Evolutionary conservation across 192 early-diverging fungal species (phyloP), one percentile per base, ranked within the genome.

Genomic region (Geosiphon pyriformis): DNA sequence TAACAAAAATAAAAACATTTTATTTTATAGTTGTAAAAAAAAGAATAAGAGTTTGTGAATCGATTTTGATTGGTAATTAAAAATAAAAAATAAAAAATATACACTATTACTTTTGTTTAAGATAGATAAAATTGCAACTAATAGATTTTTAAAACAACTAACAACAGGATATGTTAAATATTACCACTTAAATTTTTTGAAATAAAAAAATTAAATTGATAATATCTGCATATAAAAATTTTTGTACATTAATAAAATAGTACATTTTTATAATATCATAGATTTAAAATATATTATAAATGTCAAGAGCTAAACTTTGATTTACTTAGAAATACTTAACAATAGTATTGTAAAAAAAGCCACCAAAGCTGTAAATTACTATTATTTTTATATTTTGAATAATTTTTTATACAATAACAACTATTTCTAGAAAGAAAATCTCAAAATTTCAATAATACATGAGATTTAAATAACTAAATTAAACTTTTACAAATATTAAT

Each of bases 321-420:
- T 59, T n/a, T 20, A 60, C 25, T 23, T 59, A 2, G 58, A 7
- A 23, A n/a, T 35, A 37, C 33, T 59, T 15, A 59, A 59, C 27
- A 59, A 59, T 35, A 12, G 17, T n/a, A n/a, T n/a, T n/a, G n/a
- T n/a, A n/a, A n/a, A n/a, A n/a, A n/a, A n/a, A n/a, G n/a, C n/a
- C n/a, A n/a, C n/a, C n/a, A n/a, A n/a, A n/a, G n/a, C n/a, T n/a
- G n/a, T n/a, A n/a, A n/a, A 59, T 8, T 10, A 55, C 3, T 59
- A 59, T 23, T 59, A 35, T 59, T 59, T 59, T 23, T 34, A 59
- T 35, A 59, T 20, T 37, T 35, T 59, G 23, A 59, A 59, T 42
- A 59, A 59, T 23, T 20, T 20, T 35, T 59, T 34, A 4, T 34
- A 59, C n/a, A n/a, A n/a, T n/a, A n/a, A n/a, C n/a, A n/a, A n/a